Evolutionary conservation across 75 land plant genomes (phyloP).

Genomic region (Selaginella tamariscina): DNA sequence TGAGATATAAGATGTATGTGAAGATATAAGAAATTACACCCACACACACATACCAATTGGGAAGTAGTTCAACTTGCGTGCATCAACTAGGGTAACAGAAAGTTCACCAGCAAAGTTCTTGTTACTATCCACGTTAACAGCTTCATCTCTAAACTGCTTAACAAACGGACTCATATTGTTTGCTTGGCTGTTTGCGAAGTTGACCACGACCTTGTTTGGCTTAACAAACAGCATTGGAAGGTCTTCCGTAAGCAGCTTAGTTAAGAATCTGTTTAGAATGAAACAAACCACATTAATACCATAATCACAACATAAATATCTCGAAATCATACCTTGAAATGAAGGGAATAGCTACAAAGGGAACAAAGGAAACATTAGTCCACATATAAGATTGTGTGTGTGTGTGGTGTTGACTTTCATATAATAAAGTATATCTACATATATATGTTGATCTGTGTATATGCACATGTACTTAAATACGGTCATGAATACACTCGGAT

Average conservation of each 20-base stretch:
- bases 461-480: too few species aligned
- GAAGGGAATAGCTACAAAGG: conserved; percentile 18
- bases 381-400: too few species aligned
- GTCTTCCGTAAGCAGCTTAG: conserved; percentile 24
- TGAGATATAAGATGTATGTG: too few species aligned
- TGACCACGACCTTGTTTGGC: conserved; percentile 19
- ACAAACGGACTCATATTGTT: conserved; percentile 13
- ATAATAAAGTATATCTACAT: too few species aligned
- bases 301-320: not conserved
- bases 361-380: too few species aligned
- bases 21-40: not conserved
- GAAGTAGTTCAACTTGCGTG: conserved; percentile 53
- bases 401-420: too few species aligned
- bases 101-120: conserved; percentile 23
- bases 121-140: conserved; percentile 17
- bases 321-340: conserved; percentile 50
- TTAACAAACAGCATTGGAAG: conserved; percentile 20
- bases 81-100: conserved; percentile 20
- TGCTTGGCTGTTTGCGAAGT: conserved; percentile 15
- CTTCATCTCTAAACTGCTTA: conserved; percentile 32
- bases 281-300: not conserved
- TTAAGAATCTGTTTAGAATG: conserved; percentile 11
- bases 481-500: too few species aligned
- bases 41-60: conserved; percentile 28
- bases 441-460: too few species aligned